Evolutionary conservation across 805 yeast species (phyloP).

Genomic region (Candida xiaguanensis): DNA sequence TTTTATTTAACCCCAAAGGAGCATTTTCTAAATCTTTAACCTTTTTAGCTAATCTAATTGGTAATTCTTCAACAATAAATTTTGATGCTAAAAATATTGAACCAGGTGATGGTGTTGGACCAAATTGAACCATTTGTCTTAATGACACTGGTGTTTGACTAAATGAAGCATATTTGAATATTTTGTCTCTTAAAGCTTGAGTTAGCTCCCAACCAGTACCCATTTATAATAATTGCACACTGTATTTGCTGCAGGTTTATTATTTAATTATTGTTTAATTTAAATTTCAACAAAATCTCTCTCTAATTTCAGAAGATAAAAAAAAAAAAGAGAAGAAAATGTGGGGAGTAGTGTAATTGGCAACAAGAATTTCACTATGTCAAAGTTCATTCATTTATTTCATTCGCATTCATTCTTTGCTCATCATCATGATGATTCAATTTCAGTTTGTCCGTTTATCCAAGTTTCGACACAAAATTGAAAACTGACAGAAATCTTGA

Average conservation of each 20-base stretch:
- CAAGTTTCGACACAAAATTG: neutral
- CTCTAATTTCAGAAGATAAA: too few relatives aligned
- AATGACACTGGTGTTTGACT: conserved; percentile 83
- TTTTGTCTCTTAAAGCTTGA: conserved; percentile 47
- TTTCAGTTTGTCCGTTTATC: neutral
- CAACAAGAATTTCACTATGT: too few relatives aligned
- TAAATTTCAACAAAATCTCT: too few relatives aligned
- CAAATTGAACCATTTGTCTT: conserved; percentile 90
- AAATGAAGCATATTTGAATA: conserved; percentile 62
- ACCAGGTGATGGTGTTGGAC: conserved; percentile 74
- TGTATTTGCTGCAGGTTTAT: too few relatives aligned
- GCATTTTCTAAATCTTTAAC: conserved; percentile 80
- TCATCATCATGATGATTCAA: too few relatives aligned
- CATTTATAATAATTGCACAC: too few relatives aligned
- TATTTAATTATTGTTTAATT: too few relatives aligned
- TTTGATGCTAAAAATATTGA: conserved; percentile 77
- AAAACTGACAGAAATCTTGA: too few relatives aligned
- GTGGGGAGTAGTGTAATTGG: neutral
- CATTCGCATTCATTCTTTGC: too few relatives aligned
- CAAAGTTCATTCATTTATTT: too few relatives aligned
- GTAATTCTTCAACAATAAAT: conserved; percentile 81
- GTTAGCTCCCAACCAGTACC: conserved; percentile 51
- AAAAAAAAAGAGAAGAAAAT: neutral
- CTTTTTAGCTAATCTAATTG: conserved; percentile 80
- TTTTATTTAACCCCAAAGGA: conserved; percentile 68